phyloP scores from a whole-genome alignment of 106 monocot genomes.

The Dendrobium officinale region DNA sequence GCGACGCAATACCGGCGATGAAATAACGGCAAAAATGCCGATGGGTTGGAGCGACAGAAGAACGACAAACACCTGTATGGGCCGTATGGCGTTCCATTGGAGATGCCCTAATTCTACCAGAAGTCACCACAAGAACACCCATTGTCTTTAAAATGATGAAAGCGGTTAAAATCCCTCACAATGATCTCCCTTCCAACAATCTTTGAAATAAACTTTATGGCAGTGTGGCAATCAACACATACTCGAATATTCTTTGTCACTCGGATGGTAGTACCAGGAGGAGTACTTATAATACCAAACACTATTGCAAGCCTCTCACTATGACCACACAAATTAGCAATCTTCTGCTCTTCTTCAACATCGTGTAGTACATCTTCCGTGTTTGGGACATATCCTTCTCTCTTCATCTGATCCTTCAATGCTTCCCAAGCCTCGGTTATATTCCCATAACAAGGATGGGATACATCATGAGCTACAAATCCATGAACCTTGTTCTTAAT shows the following conservation, averaged over 20 bases:
- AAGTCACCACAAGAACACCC: conserved; percentile 35
- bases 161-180: conserved; percentile 65
- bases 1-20: too few species aligned
- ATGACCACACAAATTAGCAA: conserved; percentile 43
- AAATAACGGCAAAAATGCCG: too few species aligned
- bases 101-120: conserved; percentile 14
- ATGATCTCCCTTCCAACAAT: conserved; percentile 77
- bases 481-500: conserved; percentile 51
- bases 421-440: conserved; percentile 45
- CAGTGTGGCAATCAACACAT: conserved; percentile 73
- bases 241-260: conserved; percentile 83
- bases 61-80: too few species aligned
- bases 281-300: conserved; percentile 72
- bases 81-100: too few species aligned
- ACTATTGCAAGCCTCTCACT: conserved; percentile 86
- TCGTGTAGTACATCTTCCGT: conserved; percentile 67
- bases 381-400: conserved; percentile 64
- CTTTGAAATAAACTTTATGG: conserved; percentile 64
- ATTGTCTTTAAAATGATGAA: conserved; percentile 60
- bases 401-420: conserved; percentile 49
- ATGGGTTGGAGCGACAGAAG: too few species aligned
- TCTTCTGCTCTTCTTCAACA: conserved; percentile 82
- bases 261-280: conserved; percentile 51
- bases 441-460: conserved; percentile 45
- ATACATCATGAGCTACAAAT: conserved; percentile 60